A percentile compares a stretch with the other conserved stretches of the same genome.
Evolutionary conservation across 192 early-diverging fungal species (phyloP).

Genomic region (Entomortierella parvispora): DNA sequence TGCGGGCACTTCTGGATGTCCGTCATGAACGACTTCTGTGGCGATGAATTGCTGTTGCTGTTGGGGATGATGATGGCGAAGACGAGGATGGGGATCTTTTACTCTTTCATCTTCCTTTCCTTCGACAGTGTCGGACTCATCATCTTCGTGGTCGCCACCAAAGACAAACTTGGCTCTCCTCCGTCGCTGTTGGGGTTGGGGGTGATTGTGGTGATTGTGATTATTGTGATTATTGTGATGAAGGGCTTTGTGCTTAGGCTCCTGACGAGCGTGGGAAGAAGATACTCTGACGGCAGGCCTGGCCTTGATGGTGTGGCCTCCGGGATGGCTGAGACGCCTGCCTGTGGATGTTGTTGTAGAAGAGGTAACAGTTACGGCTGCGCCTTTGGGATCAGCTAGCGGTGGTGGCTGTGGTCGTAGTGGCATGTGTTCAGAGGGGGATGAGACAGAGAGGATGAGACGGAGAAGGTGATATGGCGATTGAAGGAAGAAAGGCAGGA

Average conservation of each 20-base stretch:
- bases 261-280: not conserved
- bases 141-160: conserved; percentile 18
- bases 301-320: conserved; percentile 1
- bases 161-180: conserved; percentile 31
- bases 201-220: not conserved
- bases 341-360: not conserved
- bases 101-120: conserved; percentile 4
- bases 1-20: not conserved
- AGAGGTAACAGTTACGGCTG: not conserved
- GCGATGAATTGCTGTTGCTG: conserved; percentile 1
- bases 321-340: conserved; percentile 14
- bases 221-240: no score
- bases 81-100: conserved; percentile 2
- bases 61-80: not conserved
- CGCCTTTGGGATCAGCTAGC: no score
- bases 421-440: no score
- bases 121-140: conserved; percentile 2
- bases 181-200: conserved; percentile 3
- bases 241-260: not conserved
- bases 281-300: conserved; percentile 9
- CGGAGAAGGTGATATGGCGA: no score
- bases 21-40: no score
- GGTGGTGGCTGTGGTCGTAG: no score
- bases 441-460: no score
- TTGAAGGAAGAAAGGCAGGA: no score